Evolutionary conservation across 805 yeast species (phyloP), one percentile per base, ranked within the genome.

Genomic region (Clavispora vitiphila): DNA sequence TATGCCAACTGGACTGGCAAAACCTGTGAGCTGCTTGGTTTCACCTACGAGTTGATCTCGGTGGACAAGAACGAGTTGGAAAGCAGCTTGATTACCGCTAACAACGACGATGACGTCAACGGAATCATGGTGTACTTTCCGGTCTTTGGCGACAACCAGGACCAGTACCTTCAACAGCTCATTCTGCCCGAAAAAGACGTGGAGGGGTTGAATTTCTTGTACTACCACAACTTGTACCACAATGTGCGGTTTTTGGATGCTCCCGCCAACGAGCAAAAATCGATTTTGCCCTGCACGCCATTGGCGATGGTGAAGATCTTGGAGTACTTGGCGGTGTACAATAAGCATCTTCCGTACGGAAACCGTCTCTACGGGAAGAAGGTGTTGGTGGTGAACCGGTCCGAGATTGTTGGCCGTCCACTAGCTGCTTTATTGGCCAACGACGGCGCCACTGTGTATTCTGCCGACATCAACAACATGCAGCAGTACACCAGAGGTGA

Each of bases 91-190:
- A 76, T 89, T 36, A 79, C 76, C 32, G 96, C 98, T 44, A 93
- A 93, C 61, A 69, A 71, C 22, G 91, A 90, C 56, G 78, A 75
- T 41, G 52, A 60, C 1, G 86, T 91, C 30, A 82, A 89, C 58
- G 99, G 98, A 19, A 93, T 93, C 51, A 89, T 93, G 86, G 91
- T 93, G 12, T 93, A 93, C 62, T 93, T 91, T 76, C 99, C 99
- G 0, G 98, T 93, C 2, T 93, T 87, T 64, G 96, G 96, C 3
- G 86, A 87, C 58, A 78, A 86, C 44, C 98, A 93, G 65, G 99
- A 93, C 64, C 96, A 86, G 64, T 93, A 93, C 62, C 65, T 93
- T 43, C 98, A 93, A 67, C 98, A 93, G 65, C 85, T 89, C 47
- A 90, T 93, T 15, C 71, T 89, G n/a, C 71, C 82, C 30, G 91